Percentiles rank a stretch among this genome's conserved stretches.
Conservation (phyloP, 2,329 filamentous ascomycete species). For the Cladosporium austrohemisphaericum region DNA sequence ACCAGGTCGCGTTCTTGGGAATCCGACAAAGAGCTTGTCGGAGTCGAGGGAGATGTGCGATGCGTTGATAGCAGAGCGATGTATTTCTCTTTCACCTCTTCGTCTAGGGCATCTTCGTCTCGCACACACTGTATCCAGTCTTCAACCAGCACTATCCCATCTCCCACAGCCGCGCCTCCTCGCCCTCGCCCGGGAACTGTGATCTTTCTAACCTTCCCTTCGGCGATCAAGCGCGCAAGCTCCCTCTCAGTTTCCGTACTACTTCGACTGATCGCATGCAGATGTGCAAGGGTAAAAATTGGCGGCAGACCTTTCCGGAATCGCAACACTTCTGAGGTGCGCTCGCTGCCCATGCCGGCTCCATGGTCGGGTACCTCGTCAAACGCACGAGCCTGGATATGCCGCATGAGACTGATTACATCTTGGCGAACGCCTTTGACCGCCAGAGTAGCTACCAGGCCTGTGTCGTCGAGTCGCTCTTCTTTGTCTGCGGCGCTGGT, state of each 20-base stretch:
- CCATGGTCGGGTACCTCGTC: conserved; percentile 55
- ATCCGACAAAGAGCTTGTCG: conserved; percentile 40
- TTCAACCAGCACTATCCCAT: conserved; percentile 58
- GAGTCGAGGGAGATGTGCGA: conserved; percentile 45
- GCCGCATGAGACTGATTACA: conserved; percentile 47
- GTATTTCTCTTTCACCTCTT: conserved; percentile 51
- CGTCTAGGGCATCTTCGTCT: conserved; percentile 21
- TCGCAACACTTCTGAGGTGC: conserved; percentile 61
- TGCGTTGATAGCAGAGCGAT: conserved; percentile 49
- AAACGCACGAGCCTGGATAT: conserved; percentile 62
- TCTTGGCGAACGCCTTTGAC: conserved; percentile 63
- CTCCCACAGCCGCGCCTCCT: conserved; percentile 57
- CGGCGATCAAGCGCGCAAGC: conserved; percentile 56
- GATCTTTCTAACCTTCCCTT: conserved; percentile 58
- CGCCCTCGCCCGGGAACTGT: conserved; percentile 59
- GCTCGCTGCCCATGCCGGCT: conserved; percentile 60
- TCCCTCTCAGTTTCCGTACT: conserved; percentile 66
- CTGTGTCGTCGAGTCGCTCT: conserved; percentile 57
- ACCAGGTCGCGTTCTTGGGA: conserved; percentile 57
- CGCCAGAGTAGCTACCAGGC: conserved; percentile 54
- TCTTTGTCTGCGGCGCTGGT: conserved; percentile 22
- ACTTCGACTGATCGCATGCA: conserved; percentile 60
- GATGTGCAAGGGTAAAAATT: conserved; percentile 62
- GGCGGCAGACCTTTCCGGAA: conserved; percentile 59
- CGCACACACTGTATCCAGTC: conserved; percentile 48